phyloP scores from a whole-genome alignment of 2,329 filamentous ascomycete species.

The Alternaria burnsii region DNA sequence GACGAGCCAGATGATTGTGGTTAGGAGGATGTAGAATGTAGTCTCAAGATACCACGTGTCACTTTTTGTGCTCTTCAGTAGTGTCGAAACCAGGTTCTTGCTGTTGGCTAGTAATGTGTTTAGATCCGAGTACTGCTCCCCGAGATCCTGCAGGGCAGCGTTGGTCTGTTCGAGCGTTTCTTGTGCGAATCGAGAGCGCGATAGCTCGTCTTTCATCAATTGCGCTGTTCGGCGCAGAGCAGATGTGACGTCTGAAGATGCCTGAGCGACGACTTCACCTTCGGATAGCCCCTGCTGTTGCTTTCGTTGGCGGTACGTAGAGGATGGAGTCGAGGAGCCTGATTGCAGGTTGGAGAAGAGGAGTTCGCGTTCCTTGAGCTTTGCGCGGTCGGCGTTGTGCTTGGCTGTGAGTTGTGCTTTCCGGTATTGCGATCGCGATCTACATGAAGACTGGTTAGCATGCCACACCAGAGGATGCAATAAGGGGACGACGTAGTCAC shows the following conservation, averaged over 20 bases:
- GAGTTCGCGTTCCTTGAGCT: slow-evolving; percentile 77
- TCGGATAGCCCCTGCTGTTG: slow-evolving; percentile 66
- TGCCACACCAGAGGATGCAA: too few species aligned
- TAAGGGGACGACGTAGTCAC: slow-evolving; percentile 32
- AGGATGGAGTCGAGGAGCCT: slow-evolving; percentile 46
- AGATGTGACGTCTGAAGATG: slow-evolving; percentile 83
- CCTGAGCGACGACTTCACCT: slow-evolving; percentile 75
- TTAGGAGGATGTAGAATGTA: slow-evolving; percentile 80
- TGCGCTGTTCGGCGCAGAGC: slow-evolving; percentile 86
- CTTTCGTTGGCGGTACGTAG: slow-evolving; percentile 47
- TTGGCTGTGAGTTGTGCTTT: slow-evolving; percentile 83
- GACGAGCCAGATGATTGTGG: slow-evolving; percentile 83
- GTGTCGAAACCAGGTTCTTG: slow-evolving; percentile 75
- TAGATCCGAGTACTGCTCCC: slow-evolving; percentile 81
- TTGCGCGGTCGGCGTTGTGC: slow-evolving; percentile 75
- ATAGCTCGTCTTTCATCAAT: slow-evolving; percentile 84
- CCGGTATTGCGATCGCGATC: slow-evolving; percentile 74
- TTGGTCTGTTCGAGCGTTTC: slow-evolving; percentile 87
- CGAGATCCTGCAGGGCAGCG: slow-evolving; percentile 79
- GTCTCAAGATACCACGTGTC: slow-evolving; percentile 98
- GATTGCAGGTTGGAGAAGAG: slow-evolving; percentile 72
- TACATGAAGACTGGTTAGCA: slow-evolving; percentile 35
- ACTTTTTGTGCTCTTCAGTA: slow-evolving; percentile 89
- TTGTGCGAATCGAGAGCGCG: slow-evolving; percentile 86
- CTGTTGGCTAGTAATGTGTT: slow-evolving; percentile 80